Evolutionary conservation across 163 green algal genomes (phyloP), one percentile per base, ranked within the genome.

Genomic region (Scenedesmus sp.): DNA sequence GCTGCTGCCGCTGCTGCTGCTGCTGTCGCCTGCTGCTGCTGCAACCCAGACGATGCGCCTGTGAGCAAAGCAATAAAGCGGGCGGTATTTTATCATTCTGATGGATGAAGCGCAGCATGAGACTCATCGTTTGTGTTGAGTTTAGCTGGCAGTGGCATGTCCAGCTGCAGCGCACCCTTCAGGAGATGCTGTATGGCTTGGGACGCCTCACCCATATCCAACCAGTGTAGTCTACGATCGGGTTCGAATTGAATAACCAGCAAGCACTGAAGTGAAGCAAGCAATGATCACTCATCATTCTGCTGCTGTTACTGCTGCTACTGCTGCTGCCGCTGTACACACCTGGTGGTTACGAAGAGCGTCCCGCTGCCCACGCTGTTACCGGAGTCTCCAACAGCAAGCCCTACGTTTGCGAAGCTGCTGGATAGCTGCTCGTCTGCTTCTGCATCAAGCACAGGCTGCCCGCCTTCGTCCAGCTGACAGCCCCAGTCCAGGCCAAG

Each of bases 301-400:
- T n/a, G 1, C 57, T 88, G 46, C 70, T 57, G n/a, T n/a, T n/a
- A 77, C 18, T 73, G 46, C n/a, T 79, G 67, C 16, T 57, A n/a
- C n/a, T n/a, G n/a, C n/a, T n/a, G 46, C n/a, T 54, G n/a, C 18
- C 23, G 20, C 18, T 46, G 20, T 46, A 59, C 10, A 79, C 81
- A 92, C 92, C 94, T 90, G 12, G 93, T 95, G 5, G 94, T 96
- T 18, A 96, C 34, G 86, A 93, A 91, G 5, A 94, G 70, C 54
- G 83, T 92, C n/a, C 94, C 94, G 3, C n/a, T 73, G 4, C 92
- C 92, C 76, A 84, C n/a, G 13, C 20, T 64, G 20, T 18, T 66
- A 15, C 91, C 86, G 54, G 79, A 77, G 46, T 94, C 94, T 2
- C 94, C 94, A 2, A 95, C 16, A 1, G 90, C 82, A 16, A 94